A percentile compares a stretch with the other conserved stretches of the same genome.
These are phyloP conservation scores for Starmerella khaoyaiensis DNA, from an alignment of 805 yeast species.

Conservation along the genomic window DNA sequence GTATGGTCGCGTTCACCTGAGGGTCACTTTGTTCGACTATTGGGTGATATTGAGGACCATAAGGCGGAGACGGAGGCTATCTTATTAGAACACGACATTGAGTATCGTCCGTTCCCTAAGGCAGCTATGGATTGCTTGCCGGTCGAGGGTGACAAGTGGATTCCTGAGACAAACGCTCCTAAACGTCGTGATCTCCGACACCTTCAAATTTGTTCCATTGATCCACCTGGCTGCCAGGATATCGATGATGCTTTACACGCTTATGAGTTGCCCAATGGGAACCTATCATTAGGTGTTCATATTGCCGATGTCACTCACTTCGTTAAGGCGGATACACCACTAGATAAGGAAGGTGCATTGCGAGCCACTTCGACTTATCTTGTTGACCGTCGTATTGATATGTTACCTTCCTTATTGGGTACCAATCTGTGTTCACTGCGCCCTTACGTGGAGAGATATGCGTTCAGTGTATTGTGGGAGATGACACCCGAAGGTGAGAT, in stretches of 20 bases:
- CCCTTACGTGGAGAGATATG: slow-evolving; percentile 90
- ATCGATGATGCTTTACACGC: slow-evolving; percentile 98
- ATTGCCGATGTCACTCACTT: slow-evolving; percentile 98
- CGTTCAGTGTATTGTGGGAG: slow-evolving; percentile 95
- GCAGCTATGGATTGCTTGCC: slow-evolving; percentile 89
- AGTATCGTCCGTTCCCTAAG: slow-evolving; percentile 88
- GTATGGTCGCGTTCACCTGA: slow-evolving; percentile 69
- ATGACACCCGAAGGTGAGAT: slow-evolving; percentile 76
- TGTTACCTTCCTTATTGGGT: slow-evolving; percentile 91
- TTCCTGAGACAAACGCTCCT: slow-evolving; percentile 35
- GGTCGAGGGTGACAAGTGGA: slow-evolving; percentile 85
- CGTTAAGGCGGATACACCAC: slow-evolving; percentile 81
- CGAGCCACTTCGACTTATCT: slow-evolving; percentile 95
- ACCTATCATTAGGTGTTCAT: slow-evolving; percentile 95
- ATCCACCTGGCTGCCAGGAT: slow-evolving; percentile 97
- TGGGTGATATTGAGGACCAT: slow-evolving; percentile 83
- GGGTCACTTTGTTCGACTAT: slow-evolving; percentile 83
- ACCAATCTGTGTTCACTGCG: slow-evolving; percentile 90
- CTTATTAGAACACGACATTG: slow-evolving; percentile 87
- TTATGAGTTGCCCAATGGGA: slow-evolving; percentile 68
- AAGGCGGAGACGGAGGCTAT: slow-evolving; percentile 95
- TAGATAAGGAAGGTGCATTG: slow-evolving; percentile 91
- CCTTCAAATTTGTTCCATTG: slow-evolving; percentile 83
- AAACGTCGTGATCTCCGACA: slow-evolving; percentile 80
- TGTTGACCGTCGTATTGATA: slow-evolving; percentile 96